Conservation (phyloP, 495 filamentous ascomycete species). For the Penicillium fimorum region DNA sequence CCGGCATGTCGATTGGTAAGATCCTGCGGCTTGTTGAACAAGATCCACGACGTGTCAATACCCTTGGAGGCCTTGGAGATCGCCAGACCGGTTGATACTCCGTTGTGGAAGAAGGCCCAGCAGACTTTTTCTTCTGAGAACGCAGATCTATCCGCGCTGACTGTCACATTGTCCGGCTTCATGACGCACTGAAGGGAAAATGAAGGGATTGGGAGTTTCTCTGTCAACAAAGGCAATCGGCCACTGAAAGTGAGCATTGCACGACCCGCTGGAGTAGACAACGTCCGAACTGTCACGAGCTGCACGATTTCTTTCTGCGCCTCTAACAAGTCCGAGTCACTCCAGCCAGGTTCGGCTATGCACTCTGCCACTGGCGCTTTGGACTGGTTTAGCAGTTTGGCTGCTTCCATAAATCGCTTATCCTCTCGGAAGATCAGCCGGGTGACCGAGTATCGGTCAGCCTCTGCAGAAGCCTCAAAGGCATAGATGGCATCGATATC, state of each 20-base stretch:
- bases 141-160: conserved; percentile 76
- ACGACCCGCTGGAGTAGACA: conserved; percentile 82
- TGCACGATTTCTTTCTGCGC: conserved; percentile 88
- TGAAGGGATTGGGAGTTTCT: conserved; percentile 79
- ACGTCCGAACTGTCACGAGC: conserved; percentile 77
- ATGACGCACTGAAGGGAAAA: conserved; percentile 88
- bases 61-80: conserved; percentile 88
- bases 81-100: conserved; percentile 83
- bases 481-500: conserved; percentile 58
- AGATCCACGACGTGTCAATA: conserved; percentile 97
- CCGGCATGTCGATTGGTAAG: conserved; percentile 92
- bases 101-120: conserved; percentile 98
- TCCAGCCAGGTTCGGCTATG: conserved; percentile 71
- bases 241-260: conserved; percentile 82
- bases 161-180: conserved; percentile 84
- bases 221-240: conserved; percentile 79
- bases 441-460: conserved; percentile 77
- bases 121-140: conserved; percentile 93
- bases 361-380: conserved; percentile 75
- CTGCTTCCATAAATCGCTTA: conserved; percentile 78
- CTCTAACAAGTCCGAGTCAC: conserved; percentile 83
- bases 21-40: conserved; percentile 94
- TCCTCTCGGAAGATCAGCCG: conserved; percentile 88
- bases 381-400: conserved; percentile 71
- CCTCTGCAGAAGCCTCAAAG: conserved; percentile 67